Base-by-base conservation (phyloP, 352 stramenopile genomes). In the Phytopythium kandeliae region DNA sequence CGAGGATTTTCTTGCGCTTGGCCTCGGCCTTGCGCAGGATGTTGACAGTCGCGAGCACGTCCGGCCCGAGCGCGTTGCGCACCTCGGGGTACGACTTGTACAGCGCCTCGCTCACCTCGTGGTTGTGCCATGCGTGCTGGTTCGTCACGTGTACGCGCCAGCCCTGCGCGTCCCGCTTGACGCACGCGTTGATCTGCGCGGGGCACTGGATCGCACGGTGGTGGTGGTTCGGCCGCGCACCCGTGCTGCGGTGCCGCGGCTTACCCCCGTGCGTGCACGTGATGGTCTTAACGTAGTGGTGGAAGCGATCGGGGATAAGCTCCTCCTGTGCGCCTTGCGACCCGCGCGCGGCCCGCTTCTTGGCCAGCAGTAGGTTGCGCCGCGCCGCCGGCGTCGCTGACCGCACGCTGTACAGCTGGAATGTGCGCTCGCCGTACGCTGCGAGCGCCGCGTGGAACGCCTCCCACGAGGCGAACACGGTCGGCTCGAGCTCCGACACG, bases 121-220 rank as follows among this genome's bases (percentile, higher is more conserved):
- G 65, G 55, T 74, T 74, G 54, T 74, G 65, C 49, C 60, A 67
- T 38, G 63, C 48, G 35, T 63, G 28, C 51, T 71, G 62, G 45
- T 60, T 66, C 17, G 65, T 74, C 35, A 74, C 53, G n/a, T 60
- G 46, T 13, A 74, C 55, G 16, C 55, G 53, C 62, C 62, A 69
- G 22, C 53, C 54, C 8, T 52, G 31, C 2, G 19, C 43, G 22
- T 62, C 62, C 37, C 47, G 57, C 44, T 74, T 62, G 25, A 74
- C 65, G 44, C 65, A 74, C 25, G 65, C 65, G 47, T 74, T 74
- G 48, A 74, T 71, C 62, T 71, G 35, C 0, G 65, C 65, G 17
- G 52, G 58, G 43, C 66, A 75, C 19, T 65, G 58, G 24, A 67
- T 71, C 16, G 55, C 44, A 40, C 66, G 66, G 37, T 69, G 54